Percentiles rank a stretch among this genome's conserved stretches.
phyloP scores from a whole-genome alignment of 2,329 filamentous ascomycete genomes.

The Alternaria incomplexa region DNA sequence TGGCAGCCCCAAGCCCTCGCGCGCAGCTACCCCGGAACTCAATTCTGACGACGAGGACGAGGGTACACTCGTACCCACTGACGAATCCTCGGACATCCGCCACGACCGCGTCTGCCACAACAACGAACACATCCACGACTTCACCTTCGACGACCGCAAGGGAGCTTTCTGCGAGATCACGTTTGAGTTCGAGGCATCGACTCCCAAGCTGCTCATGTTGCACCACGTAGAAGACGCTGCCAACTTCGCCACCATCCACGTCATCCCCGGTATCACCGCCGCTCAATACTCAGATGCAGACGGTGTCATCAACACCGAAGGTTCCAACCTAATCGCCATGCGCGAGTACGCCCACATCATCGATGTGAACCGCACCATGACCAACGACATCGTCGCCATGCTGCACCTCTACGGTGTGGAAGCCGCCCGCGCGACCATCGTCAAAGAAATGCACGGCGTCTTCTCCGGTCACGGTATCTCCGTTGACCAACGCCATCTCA shows the following conservation, averaged over 20 bases:
- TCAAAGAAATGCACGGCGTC: slow-evolving; percentile 82
- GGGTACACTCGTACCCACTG: slow-evolving; percentile 28
- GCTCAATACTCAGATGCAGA: slow-evolving; percentile 65
- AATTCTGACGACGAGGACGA: slow-evolving; percentile 36
- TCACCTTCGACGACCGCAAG: slow-evolving; percentile 76
- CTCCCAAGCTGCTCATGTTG: slow-evolving; percentile 92
- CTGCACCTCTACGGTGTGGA: slow-evolving; percentile 90
- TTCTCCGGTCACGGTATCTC: slow-evolving; percentile 91
- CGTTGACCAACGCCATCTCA: slow-evolving; percentile 90
- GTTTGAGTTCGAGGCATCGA: slow-evolving; percentile 78
- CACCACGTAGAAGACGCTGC: slow-evolving; percentile 85
- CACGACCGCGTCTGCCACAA: slow-evolving; percentile 51
- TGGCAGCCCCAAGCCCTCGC: slow-evolving; percentile 51
- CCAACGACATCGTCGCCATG: slow-evolving; percentile 90
- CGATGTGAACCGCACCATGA: slow-evolving; percentile 83
- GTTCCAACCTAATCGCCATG: slow-evolving; percentile 90
- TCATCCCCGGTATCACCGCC: slow-evolving; percentile 76
- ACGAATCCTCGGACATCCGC: slow-evolving; percentile 39
- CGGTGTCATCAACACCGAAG: slow-evolving; percentile 72
- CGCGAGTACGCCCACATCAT: slow-evolving; percentile 85
- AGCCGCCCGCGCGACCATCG: slow-evolving; percentile 85
- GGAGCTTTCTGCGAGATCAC: slow-evolving; percentile 81
- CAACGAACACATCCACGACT: slow-evolving; percentile 71
- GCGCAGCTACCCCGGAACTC: slow-evolving; percentile 40
- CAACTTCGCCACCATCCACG: slow-evolving; percentile 81